phyloP scores from a whole-genome alignment of 495 filamentous ascomycete genomes.

The Penicillium maclennaniae region DNA sequence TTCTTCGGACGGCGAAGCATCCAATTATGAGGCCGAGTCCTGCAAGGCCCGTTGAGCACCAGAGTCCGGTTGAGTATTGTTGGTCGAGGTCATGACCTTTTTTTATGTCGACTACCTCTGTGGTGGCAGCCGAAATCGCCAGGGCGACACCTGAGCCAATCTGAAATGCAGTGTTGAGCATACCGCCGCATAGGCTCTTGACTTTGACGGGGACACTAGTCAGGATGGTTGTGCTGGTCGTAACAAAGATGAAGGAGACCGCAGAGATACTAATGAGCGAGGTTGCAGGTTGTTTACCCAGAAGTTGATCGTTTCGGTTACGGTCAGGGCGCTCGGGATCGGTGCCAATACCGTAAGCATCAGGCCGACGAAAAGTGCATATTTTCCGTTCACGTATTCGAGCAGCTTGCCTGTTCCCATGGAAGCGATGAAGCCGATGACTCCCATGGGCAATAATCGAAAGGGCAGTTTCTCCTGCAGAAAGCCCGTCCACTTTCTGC shows the following conservation, averaged over 20 bases:
- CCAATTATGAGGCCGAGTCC: constrained; percentile 30
- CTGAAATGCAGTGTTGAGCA: constrained; percentile 41
- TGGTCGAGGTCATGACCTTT: constrained; percentile 28
- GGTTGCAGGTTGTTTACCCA: constrained; percentile 34
- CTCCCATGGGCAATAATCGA: constrained; percentile 36
- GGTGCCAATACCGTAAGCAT: constrained; percentile 30
- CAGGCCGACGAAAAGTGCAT: constrained; percentile 28
- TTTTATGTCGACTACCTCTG: constrained; percentile 30
- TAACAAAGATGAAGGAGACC: constrained; percentile 36
- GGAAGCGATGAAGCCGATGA: constrained; percentile 33
- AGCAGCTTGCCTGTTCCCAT: constrained; percentile 34
- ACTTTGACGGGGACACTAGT: constrained; percentile 35
- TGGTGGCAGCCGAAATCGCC: constrained; percentile 36
- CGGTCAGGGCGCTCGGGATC: constrained; percentile 30
- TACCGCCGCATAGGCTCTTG: constrained; percentile 34
- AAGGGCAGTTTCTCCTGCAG: constrained; percentile 32
- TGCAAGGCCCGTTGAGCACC: constrained; percentile 33
- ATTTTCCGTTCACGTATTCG: constrained; percentile 37
- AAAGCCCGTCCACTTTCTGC: constrained; percentile 31
- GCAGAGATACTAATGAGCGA: constrained; percentile 39
- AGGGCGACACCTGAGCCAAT: constrained; percentile 36
- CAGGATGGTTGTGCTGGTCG: constrained; percentile 33
- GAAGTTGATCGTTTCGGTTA: constrained; percentile 24
- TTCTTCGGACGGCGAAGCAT: constrained; percentile 24
- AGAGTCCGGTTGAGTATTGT: constrained; percentile 36